Base-by-base conservation (phyloP, 2,329 filamentous ascomycete genomes). In the Paracorniculantispora psalliotae region DNA sequence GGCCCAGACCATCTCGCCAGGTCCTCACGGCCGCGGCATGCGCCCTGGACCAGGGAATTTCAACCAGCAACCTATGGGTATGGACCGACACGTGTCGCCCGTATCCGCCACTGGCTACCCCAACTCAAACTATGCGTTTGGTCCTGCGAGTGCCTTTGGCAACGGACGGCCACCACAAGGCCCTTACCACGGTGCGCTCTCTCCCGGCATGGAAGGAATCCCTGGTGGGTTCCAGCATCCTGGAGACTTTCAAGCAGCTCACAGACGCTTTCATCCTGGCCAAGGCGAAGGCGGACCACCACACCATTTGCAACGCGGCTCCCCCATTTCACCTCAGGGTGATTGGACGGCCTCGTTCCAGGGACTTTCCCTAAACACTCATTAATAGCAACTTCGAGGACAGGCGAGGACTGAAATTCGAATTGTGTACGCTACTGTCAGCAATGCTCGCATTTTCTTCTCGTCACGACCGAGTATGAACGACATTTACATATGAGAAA, bases 331-430 rank as follows among this genome's bases (percentile, higher is more conserved):
- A 53, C 70, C 72, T 30, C 79, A 79, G 66, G 76, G 79, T 50
- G 86, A 89, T 52, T 90, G 87, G 86, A 74, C 80, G 26, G 75
- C 77, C 56, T 73, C 80, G 6, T 90, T 91, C 69, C 88, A 91
- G 69, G 83, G 88, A 10, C 75, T 92, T 19, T 92, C 89, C 2
- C 80, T 92, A 63, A 89, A 89, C 67, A 82, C 83, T 63, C 81
- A 81, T 61, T 84, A 68, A 74, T 62, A 48, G 26, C 33, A 48
- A 55, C 21, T 23, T 33, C 23, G 26, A 56, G 37, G 28, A 35
- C 47, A 30, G 46, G 19, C 44, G 50, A 57, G 35, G 43, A 33
- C 37, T 43, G 46, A 13, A 30, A n/a, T 49, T 50, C 43, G 59
- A 57, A 53, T 62, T 59, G 30, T 49, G 39, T 47, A 48, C 33